Evolutionary conservation across 2,329 filamentous ascomycete genomes (phyloP).

Genomic region (Aspergillus fischeri): DNA sequence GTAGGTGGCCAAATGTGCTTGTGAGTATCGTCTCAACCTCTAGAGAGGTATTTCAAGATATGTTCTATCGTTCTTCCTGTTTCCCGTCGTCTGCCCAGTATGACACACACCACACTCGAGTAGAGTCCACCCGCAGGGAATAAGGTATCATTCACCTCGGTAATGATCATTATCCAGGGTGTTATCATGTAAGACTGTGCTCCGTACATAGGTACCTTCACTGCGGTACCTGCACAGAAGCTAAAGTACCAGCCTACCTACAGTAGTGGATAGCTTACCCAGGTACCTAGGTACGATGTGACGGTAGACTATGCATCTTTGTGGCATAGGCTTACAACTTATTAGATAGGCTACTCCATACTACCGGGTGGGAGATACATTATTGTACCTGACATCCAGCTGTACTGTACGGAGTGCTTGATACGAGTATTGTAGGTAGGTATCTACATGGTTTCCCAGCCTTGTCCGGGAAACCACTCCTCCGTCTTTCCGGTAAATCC

Average conservation of each 20-base stretch:
- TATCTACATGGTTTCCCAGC: not conserved
- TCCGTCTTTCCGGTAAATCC: not conserved
- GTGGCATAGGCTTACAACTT: not conserved
- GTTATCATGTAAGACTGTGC: no score
- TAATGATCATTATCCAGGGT: no score
- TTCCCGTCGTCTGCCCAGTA: no score
- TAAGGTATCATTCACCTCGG: no score
- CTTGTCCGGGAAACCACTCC: not conserved
- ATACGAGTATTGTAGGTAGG: not conserved
- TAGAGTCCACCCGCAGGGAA: no score
- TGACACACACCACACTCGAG: no score
- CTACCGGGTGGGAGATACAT: not conserved
- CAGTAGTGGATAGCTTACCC: not conserved
- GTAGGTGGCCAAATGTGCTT: no score
- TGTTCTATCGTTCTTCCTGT: no score
- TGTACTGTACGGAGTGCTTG: not conserved
- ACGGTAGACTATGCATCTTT: no score
- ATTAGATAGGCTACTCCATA: not conserved
- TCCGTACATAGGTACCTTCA: not conserved
- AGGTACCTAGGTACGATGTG: no score
- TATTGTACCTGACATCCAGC: not conserved
- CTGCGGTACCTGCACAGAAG: not conserved
- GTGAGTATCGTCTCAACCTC: no score
- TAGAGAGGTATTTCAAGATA: no score
- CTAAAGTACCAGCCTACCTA: not conserved